Evolutionary conservation across 352 stramenopile genomes (phyloP), one percentile per base, ranked within the genome.

Genomic region (Phytophthora litchii): DNA sequence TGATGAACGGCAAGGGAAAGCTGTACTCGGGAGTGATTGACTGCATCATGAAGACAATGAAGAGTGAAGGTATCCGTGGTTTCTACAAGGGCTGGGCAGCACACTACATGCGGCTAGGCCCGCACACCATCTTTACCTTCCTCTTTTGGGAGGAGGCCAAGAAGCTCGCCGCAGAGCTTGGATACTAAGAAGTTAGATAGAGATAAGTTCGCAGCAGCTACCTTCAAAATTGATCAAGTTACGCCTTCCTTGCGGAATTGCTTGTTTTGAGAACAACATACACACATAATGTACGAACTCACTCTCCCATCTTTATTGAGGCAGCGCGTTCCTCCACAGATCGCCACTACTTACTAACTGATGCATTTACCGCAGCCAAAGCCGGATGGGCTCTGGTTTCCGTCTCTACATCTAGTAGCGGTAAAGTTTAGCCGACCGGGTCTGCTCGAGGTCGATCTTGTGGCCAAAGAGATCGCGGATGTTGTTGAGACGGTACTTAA

Each of bases 401-500:
- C 52, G 27, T 34, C 16, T 57, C 13, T 21, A 44, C 40, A 54
- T 67, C 55, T 88, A 92, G 74, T 91, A 87, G 72, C 86, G 86
- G 71, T 92, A 94, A 36, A 95, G 66, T 64, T 94, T 92, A 66
- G 96, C 95, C 64, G 89, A 96, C 83, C 83, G 83, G 32, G 96
- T 99, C 69, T 97, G 89, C 46, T 97, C 94, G 67, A 99, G 84
- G 77, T 99, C 96, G 37, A 98, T 88, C 88, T 99, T 99, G 85
- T 99, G 98, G 64, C 98, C 98, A 73, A 99, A 99, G 53, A 99
- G 93, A 74, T 99, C 97, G 53, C 97, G 88, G 74, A 99, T 99
- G 83, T 99, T 99, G 70, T 94, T 98, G 60, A 99, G 96, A 32
- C 95, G 88, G 80, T 99, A 99, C 88, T 99, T 99, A 84, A 99